phyloP scores from a whole-genome alignment of 2,329 filamentous ascomycete species.

The Xenoacremonium recifei region DNA sequence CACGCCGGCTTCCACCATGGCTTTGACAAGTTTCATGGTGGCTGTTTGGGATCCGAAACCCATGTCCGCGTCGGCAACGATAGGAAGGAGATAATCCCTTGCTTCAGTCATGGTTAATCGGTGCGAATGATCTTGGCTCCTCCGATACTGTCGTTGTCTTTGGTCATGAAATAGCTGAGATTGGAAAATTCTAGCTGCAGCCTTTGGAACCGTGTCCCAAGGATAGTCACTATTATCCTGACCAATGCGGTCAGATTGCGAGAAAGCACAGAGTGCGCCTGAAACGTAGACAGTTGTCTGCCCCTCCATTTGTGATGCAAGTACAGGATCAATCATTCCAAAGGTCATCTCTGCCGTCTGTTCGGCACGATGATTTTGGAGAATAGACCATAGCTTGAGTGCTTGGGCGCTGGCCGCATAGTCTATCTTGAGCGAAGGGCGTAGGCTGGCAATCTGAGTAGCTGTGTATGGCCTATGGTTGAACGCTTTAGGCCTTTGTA shows the following conservation, averaged over 20 bases:
- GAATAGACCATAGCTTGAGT: constrained; percentile 35
- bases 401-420: constrained; percentile 30
- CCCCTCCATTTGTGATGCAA: constrained; percentile 31
- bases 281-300: constrained; percentile 37
- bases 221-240: constrained; percentile 42
- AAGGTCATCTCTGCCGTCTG: constrained; percentile 36
- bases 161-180: constrained; percentile 40
- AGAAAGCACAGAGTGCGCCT: constrained; percentile 37
- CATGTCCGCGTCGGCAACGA: constrained; percentile 42
- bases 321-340: constrained; percentile 35
- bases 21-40: constrained; percentile 37
- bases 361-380: constrained; percentile 31
- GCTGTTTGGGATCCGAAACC: constrained; percentile 39
- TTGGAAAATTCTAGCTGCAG: constrained; percentile 39
- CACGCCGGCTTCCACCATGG: constrained; percentile 40
- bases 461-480: constrained; percentile 18
- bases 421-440: constrained; percentile 24
- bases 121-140: constrained; percentile 28
- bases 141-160: constrained; percentile 36
- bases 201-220: constrained; percentile 40
- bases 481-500: too few species aligned
- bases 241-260: constrained; percentile 34
- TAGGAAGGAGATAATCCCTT: constrained; percentile 38
- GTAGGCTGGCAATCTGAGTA: constrained; percentile 31
- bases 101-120: constrained; percentile 30